Evolutionary conservation across 169 alveolate genomes (phyloP).

Genomic region (Cryptosporidium sp.): DNA sequence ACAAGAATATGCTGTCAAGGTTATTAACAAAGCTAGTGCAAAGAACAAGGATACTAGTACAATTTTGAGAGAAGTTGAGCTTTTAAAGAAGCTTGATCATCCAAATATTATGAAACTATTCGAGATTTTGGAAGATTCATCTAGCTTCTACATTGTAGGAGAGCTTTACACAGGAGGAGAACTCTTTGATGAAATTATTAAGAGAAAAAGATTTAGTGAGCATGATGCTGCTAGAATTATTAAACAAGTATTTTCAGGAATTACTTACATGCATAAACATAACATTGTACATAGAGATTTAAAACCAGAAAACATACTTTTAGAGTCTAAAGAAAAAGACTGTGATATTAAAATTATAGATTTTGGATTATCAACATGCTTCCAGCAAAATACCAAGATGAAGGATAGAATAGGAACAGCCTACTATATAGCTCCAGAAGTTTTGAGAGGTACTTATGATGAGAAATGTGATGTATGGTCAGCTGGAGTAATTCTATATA

Average conservation of each 20-base stretch:
- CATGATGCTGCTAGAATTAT: conserved; percentile 92
- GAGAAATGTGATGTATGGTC: conserved; percentile 93
- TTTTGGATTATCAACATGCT: conserved; percentile 94
- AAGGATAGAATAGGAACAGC: conserved; percentile 95
- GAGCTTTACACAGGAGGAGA: conserved; percentile 96
- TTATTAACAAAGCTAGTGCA: conserved; percentile 88
- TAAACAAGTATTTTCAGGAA: conserved; percentile 92
- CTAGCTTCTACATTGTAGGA: conserved; percentile 88
- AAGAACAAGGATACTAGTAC: conserved; percentile 88
- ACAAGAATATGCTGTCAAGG: conserved; percentile 91
- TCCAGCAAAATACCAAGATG: conserved; percentile 89
- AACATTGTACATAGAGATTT: conserved; percentile 91
- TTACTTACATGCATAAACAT: conserved; percentile 92
- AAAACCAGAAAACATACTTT: conserved; percentile 90
- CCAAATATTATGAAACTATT: conserved; percentile 91
- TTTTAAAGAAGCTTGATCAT: conserved; percentile 88
- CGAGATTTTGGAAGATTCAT: conserved; percentile 90
- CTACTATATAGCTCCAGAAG: conserved; percentile 93
- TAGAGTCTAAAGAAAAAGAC: conserved; percentile 87
- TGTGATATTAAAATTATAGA: conserved; percentile 93
- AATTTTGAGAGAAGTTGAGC: conserved; percentile 88
- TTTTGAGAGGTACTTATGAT: conserved; percentile 89
- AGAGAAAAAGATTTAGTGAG: conserved; percentile 91
- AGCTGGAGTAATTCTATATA: conserved; percentile 90
- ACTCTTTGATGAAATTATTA: conserved; percentile 93